Conservation (phyloP, 2,329 filamentous ascomycete species). For the Colletotrichum sp. region DNA sequence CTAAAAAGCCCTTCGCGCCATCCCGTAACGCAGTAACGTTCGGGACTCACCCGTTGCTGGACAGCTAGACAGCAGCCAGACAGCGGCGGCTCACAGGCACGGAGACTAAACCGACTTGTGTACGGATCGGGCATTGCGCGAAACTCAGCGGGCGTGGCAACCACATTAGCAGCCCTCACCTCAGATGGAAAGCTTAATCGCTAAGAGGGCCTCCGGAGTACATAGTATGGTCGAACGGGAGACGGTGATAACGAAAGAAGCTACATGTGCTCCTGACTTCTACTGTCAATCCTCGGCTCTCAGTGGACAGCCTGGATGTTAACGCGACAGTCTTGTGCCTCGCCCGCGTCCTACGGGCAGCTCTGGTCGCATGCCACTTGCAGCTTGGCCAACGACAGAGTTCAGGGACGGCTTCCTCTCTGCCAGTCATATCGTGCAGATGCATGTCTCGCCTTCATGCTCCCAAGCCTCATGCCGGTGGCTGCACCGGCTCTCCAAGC, state of each 20-base stretch:
- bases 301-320: neutral
- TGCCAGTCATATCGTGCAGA: slow-evolving; percentile 11
- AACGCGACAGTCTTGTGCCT: neutral
- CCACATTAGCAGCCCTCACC: neutral
- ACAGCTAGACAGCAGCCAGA: neutral
- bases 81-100: neutral
- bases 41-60: neutral
- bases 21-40: slow-evolving; percentile 3
- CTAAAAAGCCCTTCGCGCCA: neutral
- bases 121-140: slow-evolving; percentile 14
- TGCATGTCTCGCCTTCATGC: slow-evolving; percentile 14
- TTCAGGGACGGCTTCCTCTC: neutral
- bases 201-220: neutral
- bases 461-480: slow-evolving; percentile 9
- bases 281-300: neutral
- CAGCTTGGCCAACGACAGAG: neutral
- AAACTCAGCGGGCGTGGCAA: slow-evolving; percentile 10
- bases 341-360: neutral
- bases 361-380: slow-evolving; percentile 4
- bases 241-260: neutral
- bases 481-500: slow-evolving; percentile 7
- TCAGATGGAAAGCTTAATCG: slow-evolving; percentile 15
- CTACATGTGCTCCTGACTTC: neutral
- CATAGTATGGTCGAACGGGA: neutral
- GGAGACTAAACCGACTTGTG: slow-evolving; percentile 1